Percentiles rank a stretch among this genome's conserved stretches.
Conservation (phyloP, 2,329 filamentous ascomycete species). For the Botrytis porri region DNA sequence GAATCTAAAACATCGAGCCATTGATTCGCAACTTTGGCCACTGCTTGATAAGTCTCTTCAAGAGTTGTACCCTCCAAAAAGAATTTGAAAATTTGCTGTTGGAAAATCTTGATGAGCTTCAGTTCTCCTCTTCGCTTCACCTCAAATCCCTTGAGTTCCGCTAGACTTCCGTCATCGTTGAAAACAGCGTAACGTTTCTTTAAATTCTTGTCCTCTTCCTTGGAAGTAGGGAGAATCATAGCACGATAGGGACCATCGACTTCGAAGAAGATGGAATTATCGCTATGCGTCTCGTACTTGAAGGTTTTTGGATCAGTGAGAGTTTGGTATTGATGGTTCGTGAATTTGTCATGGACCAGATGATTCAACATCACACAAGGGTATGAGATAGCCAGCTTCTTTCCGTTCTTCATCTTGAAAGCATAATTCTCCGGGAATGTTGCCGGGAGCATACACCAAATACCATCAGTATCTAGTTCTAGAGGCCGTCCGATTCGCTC, state of each 20-base stretch:
- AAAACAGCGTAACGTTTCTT: conserved; percentile 99
- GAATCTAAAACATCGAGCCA: conserved; percentile 95
- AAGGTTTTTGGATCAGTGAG: conserved; percentile 74
- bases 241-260: conserved; percentile 96
- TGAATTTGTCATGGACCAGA: conserved; percentile 89
- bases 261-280: conserved; percentile 99
- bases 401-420: conserved; percentile 92
- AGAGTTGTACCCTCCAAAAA: conserved; percentile 90
- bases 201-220: conserved; percentile 98
- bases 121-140: conserved; percentile 96
- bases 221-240: conserved; percentile 95
- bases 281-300: conserved; percentile 94
- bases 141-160: conserved; percentile 95
- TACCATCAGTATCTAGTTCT: conserved; percentile 96
- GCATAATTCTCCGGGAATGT: conserved; percentile 95
- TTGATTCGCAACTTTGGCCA: conserved; percentile 90
- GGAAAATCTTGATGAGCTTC: conserved; percentile 99
- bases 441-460: conserved; percentile 98
- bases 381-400: conserved; percentile 95
- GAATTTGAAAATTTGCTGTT: conserved; percentile 99
- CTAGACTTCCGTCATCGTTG: conserved; percentile 93
- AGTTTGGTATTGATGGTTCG: conserved; percentile 96
- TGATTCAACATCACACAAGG: conserved; percentile 99
- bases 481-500: conserved; percentile 89
- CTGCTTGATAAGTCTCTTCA: conserved; percentile 82